Base-by-base conservation (phyloP, 1,139 yeast genomes). In the Blastobotrys raffinosifermentans region DNA sequence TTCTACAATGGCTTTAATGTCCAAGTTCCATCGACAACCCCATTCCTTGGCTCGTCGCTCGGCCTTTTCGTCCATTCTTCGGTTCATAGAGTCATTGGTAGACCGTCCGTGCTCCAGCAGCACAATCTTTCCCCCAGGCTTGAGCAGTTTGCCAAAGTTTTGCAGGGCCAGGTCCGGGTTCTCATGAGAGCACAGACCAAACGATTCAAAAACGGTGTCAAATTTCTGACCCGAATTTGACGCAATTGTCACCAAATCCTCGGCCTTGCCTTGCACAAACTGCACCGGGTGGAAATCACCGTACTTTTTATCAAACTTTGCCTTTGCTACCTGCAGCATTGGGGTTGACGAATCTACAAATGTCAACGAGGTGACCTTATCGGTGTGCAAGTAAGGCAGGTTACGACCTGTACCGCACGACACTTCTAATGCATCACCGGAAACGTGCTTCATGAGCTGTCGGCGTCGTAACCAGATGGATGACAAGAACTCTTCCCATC, bases 1-100 rank as follows among this genome's bases (percentile, higher is more conserved):
- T 53, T 83, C 89, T 20, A 91, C 70, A 37, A 91, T 70, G 50
- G 80, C 91, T 22, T 87, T 94, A 49, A 91, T 85, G 55, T 91
- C 97, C 47, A 91, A 67, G 55, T 91, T 91, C 96, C 97, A 91
- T 55, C 97, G 69, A 62, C 98, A 91, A 2, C 96, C 97, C 97
- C 97, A 91, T 9, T 82, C 79, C 47, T 82, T 74, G 67, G 89
- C 76, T 63, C 96, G 80, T 49, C 77, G 74, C 40, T 77, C 87
- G 5, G 96, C 89, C 48, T 93, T 72, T 47, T 77, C 75, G 60
- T 91, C 97, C 60, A 91, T 69, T 44, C 83, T 78, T 31, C 77
- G 73, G 60, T 93, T 91, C 48, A 91, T 72, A 42, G 81, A 75
- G 35, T 77, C 80, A 67, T 80, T 85, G 1, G 76, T 70, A 41